Evolutionary conservation across 2,329 filamentous ascomycete species (phyloP), one percentile per base, ranked within the genome.

Genomic region (Taxawa tesnikishii): DNA sequence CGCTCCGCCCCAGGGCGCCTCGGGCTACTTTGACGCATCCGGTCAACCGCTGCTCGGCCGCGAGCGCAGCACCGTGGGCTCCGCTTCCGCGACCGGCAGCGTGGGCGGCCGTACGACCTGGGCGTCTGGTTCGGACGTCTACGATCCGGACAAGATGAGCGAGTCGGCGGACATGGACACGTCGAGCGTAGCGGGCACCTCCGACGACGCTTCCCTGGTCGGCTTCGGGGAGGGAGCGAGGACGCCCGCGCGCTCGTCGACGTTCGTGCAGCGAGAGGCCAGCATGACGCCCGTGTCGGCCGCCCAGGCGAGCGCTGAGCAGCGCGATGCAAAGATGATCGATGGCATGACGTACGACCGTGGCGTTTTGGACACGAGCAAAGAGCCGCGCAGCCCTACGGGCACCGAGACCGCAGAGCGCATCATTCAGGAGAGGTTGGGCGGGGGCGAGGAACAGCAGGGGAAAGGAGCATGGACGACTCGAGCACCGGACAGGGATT

Each of bases 211-310:
- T 6, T 88, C 80, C 40, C 67, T 94, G 5, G 88, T 94, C 7
- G 88, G 81, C 0, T 94, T 94, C 45, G 88, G 88, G 30, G 87
- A 94, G 54, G 88, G 87, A 19, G 87, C 88, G 7, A 53, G 63
- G 36, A 67, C 64, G n/a, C 63, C 64, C 13, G 63, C 63, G 9
- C 47, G 63, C 29, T 55, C 61, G 40, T 83, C 79, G 44, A 84
- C 80, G 53, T 47, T 12, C 37, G 44, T 28, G 44, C 52, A 13
- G 48, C 46, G 19, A 39, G 48, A 25, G 44, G 50, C 44, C 33
- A 49, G 30, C 47, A 47, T 39, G 36, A 54, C 43, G 42, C 52
- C 19, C 33, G 54, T 43, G 32, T 34, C 19, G 33, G 45, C 34
- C 38, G 45, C 34, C 38, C 41, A 26, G 39, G 40, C 28, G 40